These are phyloP conservation scores for Goffeauzyma gilvescens DNA, from an alignment of 768 basidiomycete genomes.

Conservation along the genomic window DNA sequence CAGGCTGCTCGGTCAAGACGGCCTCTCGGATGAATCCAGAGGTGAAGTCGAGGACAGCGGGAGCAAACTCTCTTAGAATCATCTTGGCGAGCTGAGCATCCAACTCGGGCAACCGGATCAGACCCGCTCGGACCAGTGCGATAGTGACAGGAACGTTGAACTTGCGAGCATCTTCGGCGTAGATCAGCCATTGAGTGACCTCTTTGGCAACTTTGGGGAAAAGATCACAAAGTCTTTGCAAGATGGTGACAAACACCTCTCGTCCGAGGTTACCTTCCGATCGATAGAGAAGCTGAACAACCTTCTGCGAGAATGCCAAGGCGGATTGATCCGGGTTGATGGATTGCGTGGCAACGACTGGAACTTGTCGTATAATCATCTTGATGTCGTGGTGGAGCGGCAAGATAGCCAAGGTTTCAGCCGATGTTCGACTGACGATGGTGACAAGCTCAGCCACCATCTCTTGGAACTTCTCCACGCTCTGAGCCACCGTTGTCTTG, in stretches of 20 bases:
- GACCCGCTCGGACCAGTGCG: conserved; percentile 62
- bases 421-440: conserved; percentile 53
- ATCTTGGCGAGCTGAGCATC: conserved; percentile 82
- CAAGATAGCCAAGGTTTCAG: conserved; percentile 48
- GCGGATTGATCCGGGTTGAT: conserved; percentile 67
- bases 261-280: conserved; percentile 64
- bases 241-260: conserved; percentile 75
- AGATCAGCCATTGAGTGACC: conserved; percentile 86
- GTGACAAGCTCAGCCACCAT: conserved; percentile 56
- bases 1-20: conserved; percentile 56
- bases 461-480: conserved; percentile 64
- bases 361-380: conserved; percentile 61
- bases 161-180: conserved; percentile 94
- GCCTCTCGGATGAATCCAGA: conserved; percentile 72
- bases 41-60: conserved; percentile 59
- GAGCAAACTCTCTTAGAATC: conserved; percentile 56
- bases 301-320: conserved; percentile 82
- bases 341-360: conserved; percentile 61
- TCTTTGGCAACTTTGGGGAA: conserved; percentile 90
- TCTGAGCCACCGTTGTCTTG: conserved; percentile 41
- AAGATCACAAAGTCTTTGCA: conserved; percentile 70
- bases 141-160: conserved; percentile 87
- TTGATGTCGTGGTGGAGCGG: conserved; percentile 74
- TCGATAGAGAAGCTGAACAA: conserved; percentile 87
- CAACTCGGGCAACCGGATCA: conserved; percentile 56